Evolutionary conservation across 441 rosid species (phyloP).

Genomic region (Omphalea diandra): DNA sequence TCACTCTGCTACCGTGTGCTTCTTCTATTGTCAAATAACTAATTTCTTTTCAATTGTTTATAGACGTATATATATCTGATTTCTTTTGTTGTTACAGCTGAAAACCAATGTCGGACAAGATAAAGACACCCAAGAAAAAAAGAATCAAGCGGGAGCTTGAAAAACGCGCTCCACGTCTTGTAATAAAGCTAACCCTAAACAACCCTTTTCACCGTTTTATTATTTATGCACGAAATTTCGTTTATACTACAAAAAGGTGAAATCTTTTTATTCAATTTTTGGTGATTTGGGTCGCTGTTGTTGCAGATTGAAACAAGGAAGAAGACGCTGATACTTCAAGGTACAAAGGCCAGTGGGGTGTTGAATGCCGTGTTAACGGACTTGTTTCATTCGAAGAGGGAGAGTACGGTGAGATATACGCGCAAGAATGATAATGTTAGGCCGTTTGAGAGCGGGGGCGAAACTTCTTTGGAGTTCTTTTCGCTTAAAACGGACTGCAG

Average conservation of each 20-base stretch:
- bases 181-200: no score
- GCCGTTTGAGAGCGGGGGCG: conserved; percentile 95
- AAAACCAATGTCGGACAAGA: conserved; percentile 47
- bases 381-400: conserved; percentile 70
- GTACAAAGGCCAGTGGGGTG: conserved; percentile 74
- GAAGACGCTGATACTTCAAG: conserved; percentile 90
- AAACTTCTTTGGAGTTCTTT: conserved; percentile 87
- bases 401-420: conserved; percentile 62
- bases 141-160: conserved; percentile 66
- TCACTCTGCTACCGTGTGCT: no score
- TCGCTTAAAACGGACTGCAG: conserved; percentile 93
- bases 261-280: no score
- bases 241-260: no score
- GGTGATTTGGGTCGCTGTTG: background rate
- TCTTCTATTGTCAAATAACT: no score
- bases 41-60: background rate
- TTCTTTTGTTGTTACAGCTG: background rate
- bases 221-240: no score
- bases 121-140: conserved; percentile 51
- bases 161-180: conserved; percentile 76
- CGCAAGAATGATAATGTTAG: conserved; percentile 88
- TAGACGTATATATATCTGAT: background rate
- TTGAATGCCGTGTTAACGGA: conserved; percentile 66
- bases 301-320: conserved; percentile 82
- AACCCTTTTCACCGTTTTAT: no score